phyloP scores from a whole-genome alignment of 2,329 filamentous ascomycete species.

The Ramularia collo-cygni region DNA sequence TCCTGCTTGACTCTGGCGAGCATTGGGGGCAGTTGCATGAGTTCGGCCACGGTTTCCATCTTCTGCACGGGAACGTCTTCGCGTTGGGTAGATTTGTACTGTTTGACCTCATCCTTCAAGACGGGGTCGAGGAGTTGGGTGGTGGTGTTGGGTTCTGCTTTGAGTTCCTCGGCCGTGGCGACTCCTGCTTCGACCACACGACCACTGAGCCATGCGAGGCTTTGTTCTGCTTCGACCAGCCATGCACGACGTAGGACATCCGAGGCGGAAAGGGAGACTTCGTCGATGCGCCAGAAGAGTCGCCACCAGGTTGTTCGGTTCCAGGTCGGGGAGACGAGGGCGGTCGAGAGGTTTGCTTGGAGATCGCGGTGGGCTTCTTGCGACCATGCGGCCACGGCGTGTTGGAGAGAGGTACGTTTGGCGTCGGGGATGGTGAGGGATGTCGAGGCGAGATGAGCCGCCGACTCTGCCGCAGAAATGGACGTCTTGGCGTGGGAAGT shows the following conservation, averaged over 20 bases:
- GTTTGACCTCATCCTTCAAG: constrained; percentile 7
- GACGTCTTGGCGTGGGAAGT: constrained; percentile 48
- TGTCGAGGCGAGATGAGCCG: constrained; percentile 24
- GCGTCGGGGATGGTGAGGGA: constrained; percentile 36
- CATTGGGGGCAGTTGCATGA: constrained; percentile 24
- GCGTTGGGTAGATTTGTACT: constrained; percentile 9
- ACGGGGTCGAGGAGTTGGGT: constrained; percentile 7
- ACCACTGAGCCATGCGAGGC: constrained; percentile 75
- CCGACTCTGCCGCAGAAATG: constrained; percentile 45
- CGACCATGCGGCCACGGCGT: constrained; percentile 63
- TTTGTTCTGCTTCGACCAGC: constrained; percentile 69
- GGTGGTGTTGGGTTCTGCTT: constrained; percentile 9
- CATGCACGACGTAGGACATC: constrained; percentile 73
- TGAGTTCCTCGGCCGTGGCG: constrained; percentile 22
- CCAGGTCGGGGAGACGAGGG: constrained; percentile 72
- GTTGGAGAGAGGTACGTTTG: constrained; percentile 47
- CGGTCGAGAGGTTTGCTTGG: constrained; percentile 68
- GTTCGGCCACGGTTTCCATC: constrained; percentile 23
- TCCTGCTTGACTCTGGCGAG: constrained; percentile 21
- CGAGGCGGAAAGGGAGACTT: constrained; percentile 74
- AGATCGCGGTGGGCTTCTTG: constrained; percentile 76
- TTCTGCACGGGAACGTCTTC: constrained; percentile 5
- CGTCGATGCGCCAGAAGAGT: constrained; percentile 88
- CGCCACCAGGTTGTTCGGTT: constrained; percentile 86
- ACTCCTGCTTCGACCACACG: constrained; percentile 62